phyloP scores from a whole-genome alignment of 2,329 filamentous ascomycete genomes.

The Xylaria sp. region DNA sequence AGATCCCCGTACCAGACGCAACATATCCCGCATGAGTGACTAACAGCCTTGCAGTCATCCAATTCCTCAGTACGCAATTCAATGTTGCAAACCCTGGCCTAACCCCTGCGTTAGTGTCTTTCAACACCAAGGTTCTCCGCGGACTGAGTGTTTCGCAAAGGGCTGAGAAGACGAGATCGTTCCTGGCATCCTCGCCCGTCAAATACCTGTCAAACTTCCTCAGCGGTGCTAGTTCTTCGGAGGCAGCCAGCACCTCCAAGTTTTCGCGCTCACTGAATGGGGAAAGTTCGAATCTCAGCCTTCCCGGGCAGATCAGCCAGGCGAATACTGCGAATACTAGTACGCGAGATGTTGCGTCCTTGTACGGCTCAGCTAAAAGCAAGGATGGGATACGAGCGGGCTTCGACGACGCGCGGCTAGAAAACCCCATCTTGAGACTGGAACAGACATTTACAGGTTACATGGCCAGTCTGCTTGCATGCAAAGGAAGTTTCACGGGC shows the following conservation, averaged over 20 bases:
- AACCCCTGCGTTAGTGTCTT: conserved; percentile 65
- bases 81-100: conserved; percentile 60
- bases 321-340: conserved; percentile 43
- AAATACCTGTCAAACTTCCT: conserved; percentile 85
- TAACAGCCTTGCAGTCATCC: conserved; percentile 54
- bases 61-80: conserved; percentile 66
- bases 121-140: conserved; percentile 71
- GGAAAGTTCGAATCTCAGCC: conserved; percentile 33
- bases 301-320: conserved; percentile 39
- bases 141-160: conserved; percentile 60
- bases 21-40: neutral
- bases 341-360: conserved; percentile 43
- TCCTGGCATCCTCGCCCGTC: conserved; percentile 77
- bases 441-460: conserved; percentile 85
- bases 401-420: conserved; percentile 48
- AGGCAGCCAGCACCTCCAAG: conserved; percentile 36
- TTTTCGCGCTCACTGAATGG: conserved; percentile 37
- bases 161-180: conserved; percentile 60
- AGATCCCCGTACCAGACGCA: conserved; percentile 28
- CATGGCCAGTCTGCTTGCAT: conserved; percentile 72
- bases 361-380: conserved; percentile 51
- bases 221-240: conserved; percentile 49
- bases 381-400: conserved; percentile 40
- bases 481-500: conserved; percentile 82
- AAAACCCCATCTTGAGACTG: conserved; percentile 65